Conservation (phyloP, 768 basidiomycete genomes). For the Rhodotorula kratochvilovae region DNA sequence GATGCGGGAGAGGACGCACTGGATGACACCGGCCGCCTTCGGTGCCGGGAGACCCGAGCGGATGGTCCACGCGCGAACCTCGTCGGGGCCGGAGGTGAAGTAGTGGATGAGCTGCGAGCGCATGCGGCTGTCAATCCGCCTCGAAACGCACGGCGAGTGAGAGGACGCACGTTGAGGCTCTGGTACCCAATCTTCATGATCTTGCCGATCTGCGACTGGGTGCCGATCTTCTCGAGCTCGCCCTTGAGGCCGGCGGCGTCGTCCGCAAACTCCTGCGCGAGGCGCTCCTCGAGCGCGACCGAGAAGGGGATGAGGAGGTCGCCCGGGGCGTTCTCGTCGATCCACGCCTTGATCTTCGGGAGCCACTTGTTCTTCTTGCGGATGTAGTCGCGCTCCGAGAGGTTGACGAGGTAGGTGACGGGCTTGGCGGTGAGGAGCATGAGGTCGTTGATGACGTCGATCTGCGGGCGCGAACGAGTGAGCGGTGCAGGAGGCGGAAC, state of each 20-base stretch:
- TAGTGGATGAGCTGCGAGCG: conserved; percentile 75
- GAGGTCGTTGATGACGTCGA: conserved; percentile 83
- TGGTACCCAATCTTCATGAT: conserved; percentile 92
- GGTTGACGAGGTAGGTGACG: conserved; percentile 94
- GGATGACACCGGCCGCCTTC: conserved; percentile 95
- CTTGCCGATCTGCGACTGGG: conserved; percentile 65
- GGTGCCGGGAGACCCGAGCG: conserved; percentile 89
- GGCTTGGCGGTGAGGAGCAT: conserved; percentile 92
- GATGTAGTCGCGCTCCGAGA: conserved; percentile 87
- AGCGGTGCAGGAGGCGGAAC: neutral
- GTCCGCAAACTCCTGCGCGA: conserved; percentile 55
- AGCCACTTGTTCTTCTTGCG: conserved; percentile 99
- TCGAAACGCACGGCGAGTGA: neutral
- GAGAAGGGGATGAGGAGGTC: conserved; percentile 95
- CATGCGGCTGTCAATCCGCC: neutral
- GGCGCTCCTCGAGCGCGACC: conserved; percentile 87
- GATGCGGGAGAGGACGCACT: conserved; percentile 52
- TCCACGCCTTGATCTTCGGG: conserved; percentile 96
- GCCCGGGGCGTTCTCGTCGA: conserved; percentile 91
- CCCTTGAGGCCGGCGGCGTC: conserved; percentile 62
- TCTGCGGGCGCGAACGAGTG: conserved; percentile 51
- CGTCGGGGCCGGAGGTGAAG: conserved; percentile 94
- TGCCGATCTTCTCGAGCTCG: conserved; percentile 71
- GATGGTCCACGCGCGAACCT: conserved; percentile 98
- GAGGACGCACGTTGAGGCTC: conserved; percentile 65